Base-by-base conservation (phyloP, 2,329 filamentous ascomycete species). In the Cercospora citrullina region DNA sequence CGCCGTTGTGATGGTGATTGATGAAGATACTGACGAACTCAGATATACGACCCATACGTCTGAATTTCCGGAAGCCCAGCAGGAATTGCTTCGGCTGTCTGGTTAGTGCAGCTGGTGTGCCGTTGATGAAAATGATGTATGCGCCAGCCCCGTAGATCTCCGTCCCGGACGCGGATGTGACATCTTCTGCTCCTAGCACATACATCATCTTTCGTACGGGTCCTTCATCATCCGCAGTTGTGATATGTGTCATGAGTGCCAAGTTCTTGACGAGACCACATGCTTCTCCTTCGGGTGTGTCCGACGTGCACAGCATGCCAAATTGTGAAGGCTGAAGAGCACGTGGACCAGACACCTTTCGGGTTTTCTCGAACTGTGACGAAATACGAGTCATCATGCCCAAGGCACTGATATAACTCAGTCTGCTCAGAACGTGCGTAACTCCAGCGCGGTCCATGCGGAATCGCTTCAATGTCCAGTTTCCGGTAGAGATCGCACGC, bases 371-470 rank as follows among this genome's bases (percentile, higher is more conserved):
- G 76, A 99, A 99, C 82, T 99, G 95, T 86, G 92, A 96, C 79
- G 91, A 95, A 76, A 99, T 98, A 79, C 95, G 87, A 14, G 95
- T 99, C 95, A 99, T 99, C 96, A 99, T 99, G 70, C 96, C 96
- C 30, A 99, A 87, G 30, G 95, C 95, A 71, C 91, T 92, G 79
- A 99, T 97, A 77, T 98, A 99, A 80, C 94, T 98, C 65, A 99
- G 84, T 71, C 95, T 89, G 80, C 94, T 98, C 60, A 99, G 85
- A 48, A 99, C 93, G 80, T 99, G 95, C 0, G 96, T 98, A 23
- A 99, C 93, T 77, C 95, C 95, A 23, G 95, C 94, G 78, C 94
- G 87, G 77, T 98, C 96, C 95, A 99, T 99, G 80, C 94, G 93
- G 84, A 99, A 99, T 78, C 96, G 93, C 81, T 97, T 97, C 73